A percentile compares a stretch with the other conserved stretches of the same genome.
phyloP scores from a whole-genome alignment of 2,329 filamentous ascomycete species.

The Talaromyces amestolkiae region DNA sequence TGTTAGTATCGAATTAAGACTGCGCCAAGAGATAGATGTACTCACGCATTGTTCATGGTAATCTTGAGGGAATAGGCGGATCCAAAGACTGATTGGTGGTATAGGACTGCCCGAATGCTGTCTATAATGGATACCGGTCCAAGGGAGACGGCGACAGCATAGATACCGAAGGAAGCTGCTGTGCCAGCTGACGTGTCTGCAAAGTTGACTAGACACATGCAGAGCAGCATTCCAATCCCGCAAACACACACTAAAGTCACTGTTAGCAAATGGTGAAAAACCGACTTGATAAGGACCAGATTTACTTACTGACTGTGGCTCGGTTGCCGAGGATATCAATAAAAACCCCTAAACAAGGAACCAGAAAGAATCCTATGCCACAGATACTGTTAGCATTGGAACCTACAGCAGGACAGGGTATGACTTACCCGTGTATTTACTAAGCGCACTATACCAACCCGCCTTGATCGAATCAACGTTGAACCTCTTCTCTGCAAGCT shows the following conservation, averaged over 20 bases:
- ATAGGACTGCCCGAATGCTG: slow-evolving; percentile 59
- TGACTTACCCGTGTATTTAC: slow-evolving; percentile 18
- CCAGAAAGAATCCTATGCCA: slow-evolving; percentile 51
- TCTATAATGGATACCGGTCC: slow-evolving; percentile 62
- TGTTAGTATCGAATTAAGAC: neutral
- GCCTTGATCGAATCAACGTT: slow-evolving; percentile 54
- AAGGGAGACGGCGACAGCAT: slow-evolving; percentile 55
- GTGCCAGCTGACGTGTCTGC: slow-evolving; percentile 51
- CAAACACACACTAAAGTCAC: slow-evolving; percentile 38
- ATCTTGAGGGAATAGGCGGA: slow-evolving; percentile 61
- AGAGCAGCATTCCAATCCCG: slow-evolving; percentile 51
- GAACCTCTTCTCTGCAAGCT: slow-evolving; percentile 60
- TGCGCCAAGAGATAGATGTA: neutral
- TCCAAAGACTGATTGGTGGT: slow-evolving; percentile 60
- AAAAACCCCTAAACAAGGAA: slow-evolving; percentile 56
- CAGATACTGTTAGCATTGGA: neutral
- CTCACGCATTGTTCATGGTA: slow-evolving; percentile 58
- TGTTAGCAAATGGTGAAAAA: slow-evolving; percentile 24
- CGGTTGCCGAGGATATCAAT: slow-evolving; percentile 58
- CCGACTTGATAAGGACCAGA: no score
- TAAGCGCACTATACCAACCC: slow-evolving; percentile 59
- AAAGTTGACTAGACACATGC: slow-evolving; percentile 57
- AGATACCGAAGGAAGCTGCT: slow-evolving; percentile 60
- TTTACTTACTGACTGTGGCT: slow-evolving; percentile 42
- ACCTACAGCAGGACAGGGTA: neutral